A percentile compares a stretch with the other conserved stretches of the same genome.
These are phyloP conservation scores for Xylaria sp. DNA, from an alignment of 2,329 filamentous ascomycete genomes.

Conservation along the genomic window DNA sequence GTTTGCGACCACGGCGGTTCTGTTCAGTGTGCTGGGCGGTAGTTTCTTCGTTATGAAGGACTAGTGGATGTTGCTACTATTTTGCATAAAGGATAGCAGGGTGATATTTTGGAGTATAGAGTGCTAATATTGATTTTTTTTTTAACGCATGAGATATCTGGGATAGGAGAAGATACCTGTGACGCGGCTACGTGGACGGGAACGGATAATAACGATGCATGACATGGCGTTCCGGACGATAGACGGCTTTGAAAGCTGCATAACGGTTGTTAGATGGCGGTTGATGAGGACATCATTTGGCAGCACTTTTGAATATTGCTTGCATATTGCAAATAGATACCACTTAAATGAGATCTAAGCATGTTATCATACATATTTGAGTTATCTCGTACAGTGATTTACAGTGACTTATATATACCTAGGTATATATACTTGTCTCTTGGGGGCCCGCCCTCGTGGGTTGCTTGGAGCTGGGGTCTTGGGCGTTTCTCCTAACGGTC, in stretches of 20 bases:
- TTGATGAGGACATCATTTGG: neutral
- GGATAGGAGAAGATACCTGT: neutral
- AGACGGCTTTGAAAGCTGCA: conserved; percentile 10
- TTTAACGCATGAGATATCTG: neutral
- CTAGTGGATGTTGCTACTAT: neutral
- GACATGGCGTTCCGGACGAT: conserved; percentile 18
- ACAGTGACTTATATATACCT: too few relatives aligned
- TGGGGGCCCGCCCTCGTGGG: too few relatives aligned
- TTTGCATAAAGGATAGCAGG: neutral
- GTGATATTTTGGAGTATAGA: conserved; percentile 1
- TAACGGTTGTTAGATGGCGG: neutral
- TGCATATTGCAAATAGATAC: neutral
- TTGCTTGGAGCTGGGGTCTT: too few relatives aligned
- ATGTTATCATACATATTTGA: neutral
- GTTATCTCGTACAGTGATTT: too few relatives aligned
- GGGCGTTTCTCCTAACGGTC: too few relatives aligned
- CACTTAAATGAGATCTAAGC: neutral
- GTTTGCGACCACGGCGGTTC: conserved; percentile 58
- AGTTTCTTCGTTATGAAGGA: conserved; percentile 55
- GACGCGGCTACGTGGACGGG: neutral
- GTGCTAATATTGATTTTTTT: neutral
- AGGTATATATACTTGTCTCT: too few relatives aligned
- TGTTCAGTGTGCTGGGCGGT: conserved; percentile 56
- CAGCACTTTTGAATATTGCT: neutral
- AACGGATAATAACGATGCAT: conserved; percentile 11